Conservation (phyloP, 768 basidiomycete genomes). For the Grammothele lineata region DNA sequence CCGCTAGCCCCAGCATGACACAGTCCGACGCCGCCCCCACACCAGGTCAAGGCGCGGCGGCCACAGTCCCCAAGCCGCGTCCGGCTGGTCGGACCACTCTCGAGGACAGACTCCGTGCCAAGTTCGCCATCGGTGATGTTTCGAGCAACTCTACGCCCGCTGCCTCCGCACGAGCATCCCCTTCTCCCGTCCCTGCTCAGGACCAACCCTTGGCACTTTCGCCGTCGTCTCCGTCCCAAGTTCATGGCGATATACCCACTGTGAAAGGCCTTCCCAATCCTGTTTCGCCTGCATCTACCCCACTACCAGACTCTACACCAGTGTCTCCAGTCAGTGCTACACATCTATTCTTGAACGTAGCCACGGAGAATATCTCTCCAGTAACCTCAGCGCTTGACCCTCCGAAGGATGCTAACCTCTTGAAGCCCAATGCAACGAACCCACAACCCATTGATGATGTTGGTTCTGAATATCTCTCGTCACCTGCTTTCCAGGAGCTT, state of each 20-base stretch:
- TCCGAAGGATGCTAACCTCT: too few relatives aligned
- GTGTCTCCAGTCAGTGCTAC: too few relatives aligned
- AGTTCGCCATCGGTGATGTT: constrained; percentile 54
- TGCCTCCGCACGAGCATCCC: constrained; percentile 38
- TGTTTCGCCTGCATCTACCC: constrained; percentile 27
- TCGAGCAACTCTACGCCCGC: constrained; percentile 41
- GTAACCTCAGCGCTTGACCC: too few relatives aligned
- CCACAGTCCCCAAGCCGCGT: constrained; percentile 19
- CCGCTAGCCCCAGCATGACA: constrained; percentile 34
- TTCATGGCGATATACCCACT: constrained; percentile 5
- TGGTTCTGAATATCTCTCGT: too few relatives aligned
- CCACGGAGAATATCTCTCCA: too few relatives aligned
- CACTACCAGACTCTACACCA: constrained; percentile 32
- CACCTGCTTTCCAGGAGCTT: too few relatives aligned
- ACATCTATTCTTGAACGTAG: too few relatives aligned
- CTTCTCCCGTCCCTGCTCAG: constrained; percentile 29
- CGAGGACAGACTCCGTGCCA: constrained; percentile 75
- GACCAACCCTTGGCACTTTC: constrained; percentile 29
- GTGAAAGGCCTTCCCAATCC: constrained; percentile 16
- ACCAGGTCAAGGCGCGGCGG: too few relatives aligned
- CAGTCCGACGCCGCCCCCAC: constrained; percentile 25
- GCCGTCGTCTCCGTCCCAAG: background rate
- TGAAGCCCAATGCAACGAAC: too few relatives aligned
- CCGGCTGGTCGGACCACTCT: constrained; percentile 47
- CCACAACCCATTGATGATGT: too few relatives aligned